These are phyloP conservation scores for Cercophora newfieldiana DNA, from an alignment of 495 filamentous ascomycete genomes.

Conservation along the genomic window DNA sequence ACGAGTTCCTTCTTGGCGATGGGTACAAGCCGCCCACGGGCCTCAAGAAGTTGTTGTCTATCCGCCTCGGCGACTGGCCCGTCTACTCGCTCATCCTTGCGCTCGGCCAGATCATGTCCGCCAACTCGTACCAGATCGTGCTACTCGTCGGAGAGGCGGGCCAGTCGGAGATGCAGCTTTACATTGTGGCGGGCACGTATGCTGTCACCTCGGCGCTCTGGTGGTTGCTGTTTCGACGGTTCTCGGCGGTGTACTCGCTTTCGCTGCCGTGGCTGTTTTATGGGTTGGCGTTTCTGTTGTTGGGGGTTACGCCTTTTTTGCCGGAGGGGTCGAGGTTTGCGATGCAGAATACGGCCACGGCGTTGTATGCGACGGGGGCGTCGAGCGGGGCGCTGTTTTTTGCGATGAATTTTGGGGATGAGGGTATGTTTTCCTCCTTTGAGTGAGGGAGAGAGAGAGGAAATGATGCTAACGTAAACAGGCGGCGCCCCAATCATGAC, in stretches of 20 bases:
- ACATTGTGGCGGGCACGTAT: slow-evolving; percentile 62
- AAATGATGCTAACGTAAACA: neutral
- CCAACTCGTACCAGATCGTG: slow-evolving; percentile 68
- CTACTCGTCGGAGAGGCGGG: slow-evolving; percentile 62
- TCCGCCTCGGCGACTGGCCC: slow-evolving; percentile 59
- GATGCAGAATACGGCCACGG: slow-evolving; percentile 60
- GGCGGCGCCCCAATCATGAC: slow-evolving; percentile 55
- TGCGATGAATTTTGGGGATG: slow-evolving; percentile 65
- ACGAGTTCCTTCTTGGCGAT: slow-evolving; percentile 63
- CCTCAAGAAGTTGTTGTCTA: slow-evolving; percentile 48
- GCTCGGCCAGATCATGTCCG: slow-evolving; percentile 66
- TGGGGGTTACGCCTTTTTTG: slow-evolving; percentile 60
- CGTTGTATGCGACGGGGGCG: slow-evolving; percentile 58
- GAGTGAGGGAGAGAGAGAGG: neutral
- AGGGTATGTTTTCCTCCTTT: slow-evolving; percentile 32
- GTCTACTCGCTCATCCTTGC: slow-evolving; percentile 69
- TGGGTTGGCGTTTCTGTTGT: slow-evolving; percentile 58
- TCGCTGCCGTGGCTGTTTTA: slow-evolving; percentile 55
- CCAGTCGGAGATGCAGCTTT: slow-evolving; percentile 58
- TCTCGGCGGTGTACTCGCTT: slow-evolving; percentile 46
- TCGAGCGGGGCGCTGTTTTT: slow-evolving; percentile 63
- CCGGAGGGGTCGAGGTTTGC: slow-evolving; percentile 41
- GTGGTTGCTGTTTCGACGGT: slow-evolving; percentile 36
- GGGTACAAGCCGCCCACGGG: slow-evolving; percentile 67
- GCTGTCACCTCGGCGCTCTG: slow-evolving; percentile 56